Base-by-base conservation (phyloP, 2,329 filamentous ascomycete species). In the Cladophialophora immunda region DNA sequence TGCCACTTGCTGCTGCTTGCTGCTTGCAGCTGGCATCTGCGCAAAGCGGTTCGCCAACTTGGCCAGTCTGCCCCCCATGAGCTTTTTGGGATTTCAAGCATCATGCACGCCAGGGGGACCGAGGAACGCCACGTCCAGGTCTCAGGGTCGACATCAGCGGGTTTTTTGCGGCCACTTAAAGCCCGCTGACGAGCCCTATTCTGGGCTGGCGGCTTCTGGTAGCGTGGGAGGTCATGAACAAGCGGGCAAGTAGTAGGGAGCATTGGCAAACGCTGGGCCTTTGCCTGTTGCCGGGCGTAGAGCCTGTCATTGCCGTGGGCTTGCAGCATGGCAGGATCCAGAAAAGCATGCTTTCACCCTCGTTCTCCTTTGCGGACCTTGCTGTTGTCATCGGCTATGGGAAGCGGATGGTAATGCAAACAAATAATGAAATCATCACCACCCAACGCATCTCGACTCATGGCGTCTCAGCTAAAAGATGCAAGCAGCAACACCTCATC, bases 131-230 rank as follows among this genome's bases (percentile, higher is more conserved):
- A 59, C 45, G 30, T 50, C 57, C 41, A 59, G 41, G 38, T 27
- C 29, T 47, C 58, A 54, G 58, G 58, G 58, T 61, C 58, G 45
- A 58, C 47, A 47, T 54, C 30, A 61, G 58, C 58, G 58, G 58
- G 32, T 22, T 53, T 30, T 53, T 53, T 13, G 30, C 13, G 52
- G 47, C 58, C 58, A 54, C 41, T 61, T 15, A 61, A 38, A 27
- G 17, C 27, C 34, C 58, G 29, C 47, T 36, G 29, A 53, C 25
- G 13, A n/a, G 47, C 47, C 32, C 36, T n/a, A 36, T 34, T 19
- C 41, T 30, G 27, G 41, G 13, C 57, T 52, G 57, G 57, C 27
- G 38, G 38, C 25, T 30, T 50, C 9, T 29, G 58, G 38, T 61
- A 61, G 58, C 58, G 58, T 61, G 58, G 58, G 58, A 54, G 47